These are phyloP conservation scores for Furcasterigmium sp. DNA, from an alignment of 2,329 filamentous ascomycete species.

Conservation along the genomic window DNA sequence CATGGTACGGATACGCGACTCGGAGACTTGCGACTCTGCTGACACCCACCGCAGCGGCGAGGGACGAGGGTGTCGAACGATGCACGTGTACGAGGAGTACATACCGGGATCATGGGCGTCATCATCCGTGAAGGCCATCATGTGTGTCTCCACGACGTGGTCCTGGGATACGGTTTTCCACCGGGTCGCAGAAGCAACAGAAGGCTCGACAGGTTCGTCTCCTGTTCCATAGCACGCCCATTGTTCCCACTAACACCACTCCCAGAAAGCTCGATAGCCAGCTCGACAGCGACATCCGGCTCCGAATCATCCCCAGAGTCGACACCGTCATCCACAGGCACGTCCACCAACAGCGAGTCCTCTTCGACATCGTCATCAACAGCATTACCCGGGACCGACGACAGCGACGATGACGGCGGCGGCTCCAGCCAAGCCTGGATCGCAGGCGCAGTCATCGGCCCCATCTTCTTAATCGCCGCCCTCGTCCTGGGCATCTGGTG, in stretches of 20 bases:
- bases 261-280: not conserved
- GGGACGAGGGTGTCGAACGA: not conserved
- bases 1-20: not conserved
- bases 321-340: not conserved
- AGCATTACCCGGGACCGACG: not conserved
- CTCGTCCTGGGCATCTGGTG: not conserved
- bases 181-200: not conserved
- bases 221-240: no score
- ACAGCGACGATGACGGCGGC: not conserved
- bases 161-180: not conserved
- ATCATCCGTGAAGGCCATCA: not conserved
- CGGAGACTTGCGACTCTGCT: no score
- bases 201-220: no score
- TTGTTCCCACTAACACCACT: no score
- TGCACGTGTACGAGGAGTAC: not conserved
- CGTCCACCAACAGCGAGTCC: not conserved
- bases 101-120: not conserved
- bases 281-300: not conserved
- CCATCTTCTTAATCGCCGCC: not conserved
- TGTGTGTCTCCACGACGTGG: not conserved
- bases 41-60: not conserved
- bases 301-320: not conserved
- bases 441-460: not conserved
- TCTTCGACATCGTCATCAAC: not conserved
- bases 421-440: not conserved